These are phyloP conservation scores for Peziza echinospora DNA, from an alignment of 495 filamentous ascomycete genomes.

Conservation along the genomic window DNA sequence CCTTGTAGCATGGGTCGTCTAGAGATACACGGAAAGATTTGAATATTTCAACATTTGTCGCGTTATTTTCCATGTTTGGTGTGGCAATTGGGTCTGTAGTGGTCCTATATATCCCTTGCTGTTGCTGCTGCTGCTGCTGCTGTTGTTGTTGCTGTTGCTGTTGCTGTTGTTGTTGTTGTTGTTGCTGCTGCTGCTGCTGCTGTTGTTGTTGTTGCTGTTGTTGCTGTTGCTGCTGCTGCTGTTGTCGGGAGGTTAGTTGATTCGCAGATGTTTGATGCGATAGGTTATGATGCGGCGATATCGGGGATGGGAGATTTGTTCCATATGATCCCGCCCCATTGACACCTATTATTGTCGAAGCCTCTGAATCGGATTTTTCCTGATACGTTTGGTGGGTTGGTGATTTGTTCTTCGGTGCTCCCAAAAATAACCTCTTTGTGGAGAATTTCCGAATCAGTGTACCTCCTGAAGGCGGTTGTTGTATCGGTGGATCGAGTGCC, in stretches of 20 bases:
- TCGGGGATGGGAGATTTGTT: not conserved
- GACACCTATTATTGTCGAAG: not conserved
- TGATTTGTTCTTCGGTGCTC: conserved; percentile 53
- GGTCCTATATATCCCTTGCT: too few species aligned
- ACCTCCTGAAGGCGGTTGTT: conserved; percentile 3
- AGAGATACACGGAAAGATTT: conserved; percentile 93
- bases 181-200: too few species aligned
- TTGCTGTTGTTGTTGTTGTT: too few species aligned
- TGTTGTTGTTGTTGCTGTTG: too few species aligned
- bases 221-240: too few species aligned
- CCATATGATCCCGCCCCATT: not conserved
- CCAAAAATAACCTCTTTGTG: conserved; percentile 72
- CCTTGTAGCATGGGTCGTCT: conserved; percentile 95
- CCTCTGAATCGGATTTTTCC: not conserved
- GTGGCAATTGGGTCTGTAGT: too few species aligned
- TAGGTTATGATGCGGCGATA: not conserved
- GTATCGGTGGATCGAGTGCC: conserved; percentile 12
- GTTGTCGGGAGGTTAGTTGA: too few species aligned
- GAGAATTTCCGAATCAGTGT: conserved; percentile 60
- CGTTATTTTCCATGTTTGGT: conserved; percentile 13
- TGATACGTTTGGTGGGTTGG: conserved; percentile 34
- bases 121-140: too few species aligned
- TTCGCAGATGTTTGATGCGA: not conserved
- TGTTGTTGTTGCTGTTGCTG: too few species aligned
- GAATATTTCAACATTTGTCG: conserved; percentile 60